These are phyloP conservation scores for Meredithiella fracta DNA, from an alignment of 2,329 filamentous ascomycete species.

Conservation along the genomic window DNA sequence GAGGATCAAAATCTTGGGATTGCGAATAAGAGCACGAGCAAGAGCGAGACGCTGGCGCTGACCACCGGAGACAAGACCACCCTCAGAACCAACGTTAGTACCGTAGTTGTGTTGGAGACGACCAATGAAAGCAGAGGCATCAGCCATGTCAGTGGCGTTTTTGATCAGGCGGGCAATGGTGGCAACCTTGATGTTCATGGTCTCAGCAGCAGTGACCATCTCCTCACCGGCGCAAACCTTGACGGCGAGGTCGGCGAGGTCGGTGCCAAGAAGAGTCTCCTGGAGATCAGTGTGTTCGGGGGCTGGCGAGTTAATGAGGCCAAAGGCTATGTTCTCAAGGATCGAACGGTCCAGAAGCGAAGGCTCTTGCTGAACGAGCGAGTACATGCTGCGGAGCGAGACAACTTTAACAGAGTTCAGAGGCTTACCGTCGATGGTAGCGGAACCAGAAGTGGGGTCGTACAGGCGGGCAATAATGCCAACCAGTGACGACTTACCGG, in stretches of 20 bases:
- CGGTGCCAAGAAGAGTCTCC: slow-evolving; percentile 29
- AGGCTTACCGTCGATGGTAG: slow-evolving; percentile 32
- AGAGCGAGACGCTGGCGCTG: slow-evolving; percentile 45
- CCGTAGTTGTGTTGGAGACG: slow-evolving; percentile 36
- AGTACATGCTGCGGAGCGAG: slow-evolving; percentile 26
- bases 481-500: slow-evolving; percentile 40
- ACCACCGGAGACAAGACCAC: slow-evolving; percentile 40
- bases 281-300: slow-evolving; percentile 27
- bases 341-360: slow-evolving; percentile 30
- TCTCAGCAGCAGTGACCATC: slow-evolving; percentile 27
- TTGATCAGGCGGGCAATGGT: slow-evolving; percentile 36
- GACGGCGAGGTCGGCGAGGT: slow-evolving; percentile 34
- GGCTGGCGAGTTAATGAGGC: slow-evolving; percentile 28
- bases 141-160: slow-evolving; percentile 38
- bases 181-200: slow-evolving; percentile 26
- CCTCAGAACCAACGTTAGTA: slow-evolving; percentile 35
- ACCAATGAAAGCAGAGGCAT: slow-evolving; percentile 40
- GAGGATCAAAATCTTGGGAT: slow-evolving; percentile 40
- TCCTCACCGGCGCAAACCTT: slow-evolving; percentile 34
- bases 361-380: slow-evolving; percentile 31
- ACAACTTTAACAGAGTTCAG: slow-evolving; percentile 32
- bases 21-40: slow-evolving; percentile 38
- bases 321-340: slow-evolving; percentile 35
- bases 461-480: slow-evolving; percentile 41
- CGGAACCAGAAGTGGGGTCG: slow-evolving; percentile 32